Evolutionary conservation across 768 basidiomycete genomes (phyloP).

Genomic region (Macrolepiota fuliginosa): DNA sequence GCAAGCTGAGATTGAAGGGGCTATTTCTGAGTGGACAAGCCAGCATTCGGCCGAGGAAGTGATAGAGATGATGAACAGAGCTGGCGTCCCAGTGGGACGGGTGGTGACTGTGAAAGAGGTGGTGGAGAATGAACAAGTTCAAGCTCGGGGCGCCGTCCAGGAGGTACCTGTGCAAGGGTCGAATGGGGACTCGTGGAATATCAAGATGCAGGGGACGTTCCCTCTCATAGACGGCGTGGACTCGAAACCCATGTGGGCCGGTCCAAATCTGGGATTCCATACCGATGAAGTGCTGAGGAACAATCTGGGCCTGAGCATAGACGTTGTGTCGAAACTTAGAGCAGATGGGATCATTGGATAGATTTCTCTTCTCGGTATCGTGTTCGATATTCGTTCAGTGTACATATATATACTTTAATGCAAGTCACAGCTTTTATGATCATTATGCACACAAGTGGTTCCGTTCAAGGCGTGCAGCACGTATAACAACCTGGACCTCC

Average conservation of each 20-base stretch:
- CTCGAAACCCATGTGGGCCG: slow-evolving; percentile 62
- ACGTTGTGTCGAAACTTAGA: slow-evolving; percentile 37
- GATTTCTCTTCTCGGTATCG: background rate
- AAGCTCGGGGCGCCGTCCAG: slow-evolving; percentile 53
- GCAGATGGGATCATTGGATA: slow-evolving; percentile 41
- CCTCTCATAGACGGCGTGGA: slow-evolving; percentile 61
- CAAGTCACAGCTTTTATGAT: background rate
- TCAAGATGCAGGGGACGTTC: slow-evolving; percentile 68
- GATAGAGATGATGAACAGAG: slow-evolving; percentile 42
- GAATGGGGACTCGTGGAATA: slow-evolving; percentile 42
- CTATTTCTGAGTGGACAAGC: slow-evolving; percentile 60
- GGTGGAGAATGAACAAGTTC: slow-evolving; percentile 53
- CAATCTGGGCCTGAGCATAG: slow-evolving; percentile 38
- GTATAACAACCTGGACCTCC: background rate
- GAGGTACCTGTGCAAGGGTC: slow-evolving; percentile 51
- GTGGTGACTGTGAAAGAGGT: slow-evolving; percentile 65
- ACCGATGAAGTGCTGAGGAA: slow-evolving; percentile 46
- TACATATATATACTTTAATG: slow-evolving; percentile 1
- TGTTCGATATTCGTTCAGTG: background rate
- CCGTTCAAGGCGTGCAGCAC: background rate
- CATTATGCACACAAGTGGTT: too few relatives aligned
- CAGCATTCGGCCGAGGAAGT: slow-evolving; percentile 51
- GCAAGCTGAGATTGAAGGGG: slow-evolving; percentile 64
- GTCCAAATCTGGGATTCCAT: slow-evolving; percentile 63
- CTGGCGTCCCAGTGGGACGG: slow-evolving; percentile 62